Conservation (phyloP, 768 basidiomycete genomes). For the Floccularia luteovirens region DNA sequence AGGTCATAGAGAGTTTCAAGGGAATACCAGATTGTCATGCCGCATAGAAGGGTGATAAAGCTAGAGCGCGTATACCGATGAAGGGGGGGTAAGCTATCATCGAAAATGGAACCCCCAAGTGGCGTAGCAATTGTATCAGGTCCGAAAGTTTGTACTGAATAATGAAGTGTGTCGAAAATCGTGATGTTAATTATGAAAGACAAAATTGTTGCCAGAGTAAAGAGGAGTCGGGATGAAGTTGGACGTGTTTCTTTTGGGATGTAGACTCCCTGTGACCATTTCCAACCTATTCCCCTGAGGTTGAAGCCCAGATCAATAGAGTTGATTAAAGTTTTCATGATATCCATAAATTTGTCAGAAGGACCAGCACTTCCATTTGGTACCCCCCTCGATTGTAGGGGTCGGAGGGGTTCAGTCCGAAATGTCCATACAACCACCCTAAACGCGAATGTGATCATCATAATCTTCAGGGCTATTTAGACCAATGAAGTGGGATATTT, state of each 20-base stretch:
- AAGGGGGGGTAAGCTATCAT: conserved; percentile 23
- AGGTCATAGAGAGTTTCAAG: conserved; percentile 26
- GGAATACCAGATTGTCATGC: conserved; percentile 30
- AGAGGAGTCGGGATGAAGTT: conserved; percentile 23
- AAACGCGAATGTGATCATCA: neutral
- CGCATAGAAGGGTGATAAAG: conserved; percentile 31
- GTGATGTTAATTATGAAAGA: conserved; percentile 26
- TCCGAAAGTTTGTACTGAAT: conserved; percentile 36
- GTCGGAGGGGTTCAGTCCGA: neutral
- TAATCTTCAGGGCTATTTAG: conserved; percentile 3
- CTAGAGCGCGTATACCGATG: conserved; percentile 35
- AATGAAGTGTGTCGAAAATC: conserved; percentile 36
- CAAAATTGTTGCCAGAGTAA: conserved; percentile 23
- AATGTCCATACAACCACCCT: neutral
- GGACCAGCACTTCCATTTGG: no score
- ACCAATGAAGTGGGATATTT: conserved; percentile 1
- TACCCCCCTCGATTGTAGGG: neutral
- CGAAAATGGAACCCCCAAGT: conserved; percentile 33
- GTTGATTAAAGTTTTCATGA: conserved; percentile 21
- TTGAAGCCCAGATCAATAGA: conserved; percentile 42
- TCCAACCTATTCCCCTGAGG: conserved; percentile 55
- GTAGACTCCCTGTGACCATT: conserved; percentile 41
- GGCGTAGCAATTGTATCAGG: conserved; percentile 32
- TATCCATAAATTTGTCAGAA: neutral
- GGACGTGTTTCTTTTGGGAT: conserved; percentile 35